Percentiles rank a stretch among this genome's conserved stretches.
phyloP scores from a whole-genome alignment of 2,329 filamentous ascomycete species.

The Fusarium austroafricanum region DNA sequence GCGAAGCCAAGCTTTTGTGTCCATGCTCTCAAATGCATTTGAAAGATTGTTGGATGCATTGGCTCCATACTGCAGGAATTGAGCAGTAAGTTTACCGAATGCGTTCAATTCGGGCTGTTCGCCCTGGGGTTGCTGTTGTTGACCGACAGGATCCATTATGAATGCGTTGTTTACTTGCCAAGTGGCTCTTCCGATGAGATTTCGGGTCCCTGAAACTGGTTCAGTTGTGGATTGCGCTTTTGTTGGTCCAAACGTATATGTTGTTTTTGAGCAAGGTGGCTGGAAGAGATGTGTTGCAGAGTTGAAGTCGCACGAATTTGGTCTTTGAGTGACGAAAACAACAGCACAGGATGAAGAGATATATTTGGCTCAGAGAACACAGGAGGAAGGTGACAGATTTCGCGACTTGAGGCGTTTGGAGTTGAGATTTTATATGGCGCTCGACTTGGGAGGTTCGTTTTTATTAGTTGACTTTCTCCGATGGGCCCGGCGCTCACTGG shows the following conservation, averaged over 20 bases:
- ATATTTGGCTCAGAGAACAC: background rate
- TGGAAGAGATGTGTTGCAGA: background rate
- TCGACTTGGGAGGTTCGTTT: conserved; percentile 34
- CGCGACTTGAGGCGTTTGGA: conserved; percentile 33
- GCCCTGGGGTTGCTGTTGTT: conserved; percentile 43
- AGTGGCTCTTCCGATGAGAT: background rate
- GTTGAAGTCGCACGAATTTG: background rate
- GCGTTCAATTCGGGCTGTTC: conserved; percentile 48
- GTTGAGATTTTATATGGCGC: conserved; percentile 45
- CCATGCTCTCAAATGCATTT: conserved; percentile 63
- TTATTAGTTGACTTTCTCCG: conserved; percentile 27
- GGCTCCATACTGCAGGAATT: conserved; percentile 51
- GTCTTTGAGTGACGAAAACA: background rate
- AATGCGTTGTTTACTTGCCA: background rate
- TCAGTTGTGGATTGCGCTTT: background rate
- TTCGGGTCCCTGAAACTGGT: background rate
- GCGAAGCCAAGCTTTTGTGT: conserved; percentile 70
- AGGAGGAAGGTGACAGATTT: conserved; percentile 2
- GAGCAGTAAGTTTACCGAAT: conserved; percentile 50
- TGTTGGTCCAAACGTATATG: background rate
- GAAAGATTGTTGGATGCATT: conserved; percentile 62
- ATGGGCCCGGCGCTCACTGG: conserved; percentile 35
- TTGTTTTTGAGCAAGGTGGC: background rate
- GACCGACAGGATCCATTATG: conserved; percentile 42
- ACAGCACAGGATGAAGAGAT: background rate